phyloP scores from a whole-genome alignment of 2,329 filamentous ascomycete genomes.

The Diaporthe destruens region DNA sequence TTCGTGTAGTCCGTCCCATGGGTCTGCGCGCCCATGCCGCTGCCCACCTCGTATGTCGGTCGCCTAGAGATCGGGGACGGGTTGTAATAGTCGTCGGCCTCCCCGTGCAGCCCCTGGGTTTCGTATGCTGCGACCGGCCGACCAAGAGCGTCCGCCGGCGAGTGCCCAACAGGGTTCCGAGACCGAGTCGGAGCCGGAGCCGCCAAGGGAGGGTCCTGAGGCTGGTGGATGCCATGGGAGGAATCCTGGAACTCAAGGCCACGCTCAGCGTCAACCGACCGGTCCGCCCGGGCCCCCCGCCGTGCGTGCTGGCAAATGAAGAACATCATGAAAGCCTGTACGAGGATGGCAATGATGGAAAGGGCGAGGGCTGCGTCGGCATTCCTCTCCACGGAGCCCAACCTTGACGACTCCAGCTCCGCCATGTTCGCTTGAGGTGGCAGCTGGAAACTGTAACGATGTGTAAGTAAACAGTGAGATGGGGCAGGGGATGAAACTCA shows the following conservation, averaged over 20 bases:
- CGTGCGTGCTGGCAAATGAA: not conserved
- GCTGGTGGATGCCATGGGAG: not conserved
- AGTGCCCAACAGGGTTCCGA: not conserved
- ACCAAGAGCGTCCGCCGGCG: not conserved
- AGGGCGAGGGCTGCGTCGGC: not conserved
- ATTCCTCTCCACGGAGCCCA: not conserved
- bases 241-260: not conserved
- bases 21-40: not conserved
- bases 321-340: not conserved
- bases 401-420: not conserved
- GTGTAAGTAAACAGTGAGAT: not conserved
- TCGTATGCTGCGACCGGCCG: not conserved
- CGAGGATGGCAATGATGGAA: not conserved
- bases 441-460: not conserved
- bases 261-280: not conserved
- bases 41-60: not conserved
- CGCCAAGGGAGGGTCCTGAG: not conserved
- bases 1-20: not conserved
- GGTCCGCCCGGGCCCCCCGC: no score
- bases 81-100: not conserved
- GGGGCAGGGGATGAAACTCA: not conserved
- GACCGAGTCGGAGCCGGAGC: not conserved
- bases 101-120: not conserved
- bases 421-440: no score
- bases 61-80: not conserved